Conservation (phyloP, 495 filamentous ascomycete genomes). For the Durotheca rogersii region DNA sequence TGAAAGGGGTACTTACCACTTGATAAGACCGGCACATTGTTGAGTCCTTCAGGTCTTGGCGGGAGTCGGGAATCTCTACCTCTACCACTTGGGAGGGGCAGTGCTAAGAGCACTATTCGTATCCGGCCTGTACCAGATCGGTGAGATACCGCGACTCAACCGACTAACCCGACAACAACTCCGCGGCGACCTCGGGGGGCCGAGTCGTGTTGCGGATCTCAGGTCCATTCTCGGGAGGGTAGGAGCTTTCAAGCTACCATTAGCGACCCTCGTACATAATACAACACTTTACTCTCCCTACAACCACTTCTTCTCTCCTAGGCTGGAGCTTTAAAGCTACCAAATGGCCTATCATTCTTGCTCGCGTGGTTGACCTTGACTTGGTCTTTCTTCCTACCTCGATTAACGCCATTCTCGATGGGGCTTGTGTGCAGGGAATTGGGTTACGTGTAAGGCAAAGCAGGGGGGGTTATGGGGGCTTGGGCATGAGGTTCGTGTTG, state of each 20-base stretch:
- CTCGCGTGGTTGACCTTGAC: constrained; percentile 32
- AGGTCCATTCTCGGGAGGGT: constrained; percentile 36
- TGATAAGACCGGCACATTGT: constrained; percentile 15
- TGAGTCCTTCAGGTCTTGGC: constrained; percentile 11
- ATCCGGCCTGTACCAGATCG: constrained; percentile 7
- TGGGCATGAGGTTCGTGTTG: constrained; percentile 30
- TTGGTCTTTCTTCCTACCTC: constrained; percentile 41
- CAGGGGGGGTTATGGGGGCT: constrained; percentile 24
- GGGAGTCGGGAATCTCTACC: constrained; percentile 6
- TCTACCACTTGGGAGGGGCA: constrained; percentile 31
- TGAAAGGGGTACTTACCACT: constrained; percentile 16
- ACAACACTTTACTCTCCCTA: constrained; percentile 18
- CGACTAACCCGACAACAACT: constrained; percentile 10
- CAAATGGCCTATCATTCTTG: constrained; percentile 42
- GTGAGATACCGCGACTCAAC: neutral
- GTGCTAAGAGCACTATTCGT: constrained; percentile 10
- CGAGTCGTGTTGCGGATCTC: constrained; percentile 12
- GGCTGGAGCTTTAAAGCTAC: constrained; percentile 58
- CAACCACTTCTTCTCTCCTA: constrained; percentile 29
- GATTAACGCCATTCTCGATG: constrained; percentile 40
- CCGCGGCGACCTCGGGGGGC: neutral
- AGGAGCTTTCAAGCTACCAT: constrained; percentile 57
- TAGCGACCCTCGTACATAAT: constrained; percentile 39
- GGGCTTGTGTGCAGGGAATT: constrained; percentile 28
- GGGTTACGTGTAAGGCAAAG: constrained; percentile 24